A percentile compares a stretch with the other conserved stretches of the same genome.
Conservation (phyloP, 2,329 filamentous ascomycete species). For the Verticillium isaacii region DNA sequence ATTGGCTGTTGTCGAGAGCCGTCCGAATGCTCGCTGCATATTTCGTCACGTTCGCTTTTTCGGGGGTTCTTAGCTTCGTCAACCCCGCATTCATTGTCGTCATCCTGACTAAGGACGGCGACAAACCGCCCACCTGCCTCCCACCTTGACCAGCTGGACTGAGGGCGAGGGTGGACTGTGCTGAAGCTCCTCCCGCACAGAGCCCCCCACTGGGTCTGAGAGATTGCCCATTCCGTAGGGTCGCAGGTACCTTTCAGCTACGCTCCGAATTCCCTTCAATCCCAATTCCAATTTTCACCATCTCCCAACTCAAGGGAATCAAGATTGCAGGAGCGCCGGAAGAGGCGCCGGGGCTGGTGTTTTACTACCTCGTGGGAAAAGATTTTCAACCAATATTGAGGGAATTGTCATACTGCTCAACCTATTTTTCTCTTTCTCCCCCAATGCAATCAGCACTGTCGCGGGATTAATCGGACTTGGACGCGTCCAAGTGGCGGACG, state of each 20-base stretch:
- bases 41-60: not conserved
- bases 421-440: not conserved
- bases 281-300: not conserved
- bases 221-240: constrained; percentile 1
- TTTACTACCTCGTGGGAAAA: not conserved
- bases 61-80: not conserved
- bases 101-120: not conserved
- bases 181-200: not conserved
- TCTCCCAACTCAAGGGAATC: not conserved
- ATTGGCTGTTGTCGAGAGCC: not conserved
- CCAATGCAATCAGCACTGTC: not conserved
- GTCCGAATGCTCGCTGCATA: not conserved
- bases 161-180: not conserved
- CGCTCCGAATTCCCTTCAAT: not conserved
- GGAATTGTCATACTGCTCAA: not conserved
- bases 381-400: not conserved
- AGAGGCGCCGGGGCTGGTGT: not conserved
- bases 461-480: not conserved
- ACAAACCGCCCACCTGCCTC: not conserved
- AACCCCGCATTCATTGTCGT: constrained; percentile 3
- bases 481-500: not conserved
- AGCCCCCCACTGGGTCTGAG: not conserved
- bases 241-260: not conserved
- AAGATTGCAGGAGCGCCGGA: not conserved
- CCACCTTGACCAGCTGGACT: too few species aligned